phyloP scores from a whole-genome alignment of 306 rosid genomes.

The Dalbergia oliveri region DNA sequence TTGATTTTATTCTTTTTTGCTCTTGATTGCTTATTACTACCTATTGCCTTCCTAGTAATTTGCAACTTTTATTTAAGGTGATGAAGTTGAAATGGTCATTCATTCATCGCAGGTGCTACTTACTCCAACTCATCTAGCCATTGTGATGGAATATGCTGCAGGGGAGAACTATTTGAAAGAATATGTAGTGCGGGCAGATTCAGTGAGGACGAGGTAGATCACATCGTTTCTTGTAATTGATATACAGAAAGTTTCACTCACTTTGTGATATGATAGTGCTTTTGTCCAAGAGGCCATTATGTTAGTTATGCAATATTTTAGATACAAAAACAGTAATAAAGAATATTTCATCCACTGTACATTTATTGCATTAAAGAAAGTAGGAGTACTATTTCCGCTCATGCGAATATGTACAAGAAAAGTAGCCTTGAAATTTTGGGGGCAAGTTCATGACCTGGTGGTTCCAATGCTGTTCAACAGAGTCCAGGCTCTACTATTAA shows the following conservation, averaged over 20 bases:
- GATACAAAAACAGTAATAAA: slow-evolving; percentile 31
- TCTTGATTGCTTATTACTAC: not conserved
- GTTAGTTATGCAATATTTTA: slow-evolving; percentile 25
- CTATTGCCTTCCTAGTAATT: not conserved
- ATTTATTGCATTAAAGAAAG: slow-evolving; percentile 34
- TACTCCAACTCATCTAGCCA: slow-evolving; percentile 90
- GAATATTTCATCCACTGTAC: slow-evolving; percentile 8
- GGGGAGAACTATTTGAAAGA: slow-evolving; percentile 98
- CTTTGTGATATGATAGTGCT: slow-evolving; percentile 44
- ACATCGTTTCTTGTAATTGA: not conserved
- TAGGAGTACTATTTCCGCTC: slow-evolving; percentile 13
- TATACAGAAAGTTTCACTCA: slow-evolving; percentile 4
- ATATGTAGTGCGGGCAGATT: slow-evolving; percentile 97
- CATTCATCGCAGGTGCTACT: slow-evolving; percentile 67
- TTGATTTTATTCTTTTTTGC: slow-evolving; percentile 6
- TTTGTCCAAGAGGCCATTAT: slow-evolving; percentile 49
- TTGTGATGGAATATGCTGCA: slow-evolving; percentile 97
- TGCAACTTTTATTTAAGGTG: not conserved
- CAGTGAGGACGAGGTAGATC: slow-evolving; percentile 90
- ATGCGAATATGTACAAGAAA: not conserved
- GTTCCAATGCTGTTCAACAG: not conserved
- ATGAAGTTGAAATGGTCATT: slow-evolving; percentile 7
- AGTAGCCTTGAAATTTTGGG: too few species aligned
- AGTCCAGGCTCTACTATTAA: not conserved
- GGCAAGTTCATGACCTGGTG: not conserved